Conservation (phyloP, 2,329 filamentous ascomycete genomes). For the Akanthomyces lecanii region DNA sequence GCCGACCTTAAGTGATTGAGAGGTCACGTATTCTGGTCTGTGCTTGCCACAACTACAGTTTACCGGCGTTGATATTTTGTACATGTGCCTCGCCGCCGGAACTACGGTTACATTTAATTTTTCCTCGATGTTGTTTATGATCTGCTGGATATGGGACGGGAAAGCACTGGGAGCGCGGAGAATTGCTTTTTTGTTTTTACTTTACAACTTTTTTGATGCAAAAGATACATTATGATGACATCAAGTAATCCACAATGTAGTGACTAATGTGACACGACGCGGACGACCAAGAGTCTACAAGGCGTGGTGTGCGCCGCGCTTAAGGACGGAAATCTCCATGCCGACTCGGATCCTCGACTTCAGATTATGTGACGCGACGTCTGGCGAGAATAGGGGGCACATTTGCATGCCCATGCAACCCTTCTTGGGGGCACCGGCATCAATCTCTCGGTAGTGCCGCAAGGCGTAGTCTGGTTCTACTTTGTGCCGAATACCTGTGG, state of each 20-base stretch:
- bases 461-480: constrained; percentile 56
- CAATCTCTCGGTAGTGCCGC: constrained; percentile 54
- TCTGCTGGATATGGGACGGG: constrained; percentile 9
- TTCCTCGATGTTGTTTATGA: constrained; percentile 12
- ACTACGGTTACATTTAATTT: background rate
- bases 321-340: constrained; percentile 49
- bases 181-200: background rate
- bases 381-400: constrained; percentile 47
- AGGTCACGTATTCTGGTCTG: too few species aligned
- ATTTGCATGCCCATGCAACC: constrained; percentile 65
- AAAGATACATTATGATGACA: background rate
- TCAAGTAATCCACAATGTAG: background rate
- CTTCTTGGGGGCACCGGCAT: constrained; percentile 51
- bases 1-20: constrained; percentile 60
- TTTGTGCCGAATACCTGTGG: constrained; percentile 51
- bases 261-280: background rate
- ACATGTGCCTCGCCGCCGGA: background rate
- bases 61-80: constrained; percentile 2
- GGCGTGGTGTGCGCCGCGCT: constrained; percentile 31
- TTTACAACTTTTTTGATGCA: background rate
- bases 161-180: constrained; percentile 13
- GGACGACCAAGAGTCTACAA: background rate
- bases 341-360: constrained; percentile 36
- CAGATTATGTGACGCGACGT: constrained; percentile 14
- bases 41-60: background rate